Percentiles rank a stretch among this genome's conserved stretches.
Conservation (phyloP, 495 filamentous ascomycete species). For the Trichoderma gamsii region DNA sequence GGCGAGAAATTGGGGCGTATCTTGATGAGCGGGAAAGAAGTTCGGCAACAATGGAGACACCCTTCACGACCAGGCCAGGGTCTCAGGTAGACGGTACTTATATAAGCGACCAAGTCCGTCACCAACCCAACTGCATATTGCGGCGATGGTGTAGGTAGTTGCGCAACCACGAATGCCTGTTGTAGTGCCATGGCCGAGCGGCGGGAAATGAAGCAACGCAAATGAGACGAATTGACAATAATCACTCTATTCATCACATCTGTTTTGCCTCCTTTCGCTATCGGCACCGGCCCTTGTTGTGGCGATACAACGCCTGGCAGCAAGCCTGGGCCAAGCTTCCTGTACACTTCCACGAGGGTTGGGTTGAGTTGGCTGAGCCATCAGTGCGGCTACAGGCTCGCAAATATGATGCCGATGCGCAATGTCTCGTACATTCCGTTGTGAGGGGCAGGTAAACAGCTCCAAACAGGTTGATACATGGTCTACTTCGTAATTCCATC, state of each 20-base stretch:
- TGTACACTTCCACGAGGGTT: not conserved
- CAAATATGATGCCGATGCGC: not conserved
- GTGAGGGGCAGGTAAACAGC: not conserved
- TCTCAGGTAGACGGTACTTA: not conserved
- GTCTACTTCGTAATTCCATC: not conserved
- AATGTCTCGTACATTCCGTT: not conserved
- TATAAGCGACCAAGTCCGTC: not conserved
- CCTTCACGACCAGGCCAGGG: not conserved
- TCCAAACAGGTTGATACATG: not conserved
- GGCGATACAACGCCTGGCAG: not conserved
- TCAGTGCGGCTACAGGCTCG: not conserved
- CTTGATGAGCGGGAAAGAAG: conserved; percentile 6
- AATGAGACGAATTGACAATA: not conserved
- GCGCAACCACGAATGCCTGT: not conserved
- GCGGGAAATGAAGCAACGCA: not conserved
- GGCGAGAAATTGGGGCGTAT: conserved; percentile 8
- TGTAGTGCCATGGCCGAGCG: not conserved
- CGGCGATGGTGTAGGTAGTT: not conserved
- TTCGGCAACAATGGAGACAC: conserved; percentile 9
- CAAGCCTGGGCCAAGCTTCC: not conserved
- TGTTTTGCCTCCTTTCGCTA: not conserved
- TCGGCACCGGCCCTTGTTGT: not conserved
- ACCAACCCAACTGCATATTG: conserved; percentile 6
- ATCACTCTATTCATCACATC: not conserved
- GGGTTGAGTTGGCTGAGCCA: not conserved